Evolutionary conservation across 1,284 basidiomycete genomes (phyloP).

Genomic region (Moesziomyces parantarcticus): DNA sequence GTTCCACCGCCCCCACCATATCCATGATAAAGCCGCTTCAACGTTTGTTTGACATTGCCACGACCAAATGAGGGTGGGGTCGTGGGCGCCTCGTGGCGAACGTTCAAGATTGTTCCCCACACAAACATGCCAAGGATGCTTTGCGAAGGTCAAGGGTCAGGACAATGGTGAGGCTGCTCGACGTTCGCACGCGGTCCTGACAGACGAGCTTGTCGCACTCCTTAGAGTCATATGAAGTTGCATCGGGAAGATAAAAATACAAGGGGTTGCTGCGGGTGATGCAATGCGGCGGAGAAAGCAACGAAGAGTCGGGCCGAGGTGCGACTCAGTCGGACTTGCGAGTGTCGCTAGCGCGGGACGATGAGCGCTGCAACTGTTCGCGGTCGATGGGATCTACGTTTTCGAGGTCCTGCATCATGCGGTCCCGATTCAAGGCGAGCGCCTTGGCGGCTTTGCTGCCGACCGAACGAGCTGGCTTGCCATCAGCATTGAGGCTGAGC

Average conservation of each 20-base stretch:
- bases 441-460: slow-evolving; percentile 43
- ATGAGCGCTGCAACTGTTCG: slow-evolving; percentile 34
- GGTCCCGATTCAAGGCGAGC: slow-evolving; percentile 21
- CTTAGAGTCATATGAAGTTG: no score
- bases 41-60: no score
- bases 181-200: no score
- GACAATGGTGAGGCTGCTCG: no score
- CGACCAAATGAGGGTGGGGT: no score
- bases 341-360: slow-evolving; percentile 30
- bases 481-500: slow-evolving; percentile 5
- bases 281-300: slow-evolving; percentile 8
- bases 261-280: slow-evolving; percentile 1
- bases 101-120: no score
- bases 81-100: no score
- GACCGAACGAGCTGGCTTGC: slow-evolving; percentile 15
- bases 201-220: no score
- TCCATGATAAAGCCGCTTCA: no score
- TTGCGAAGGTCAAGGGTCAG: no score
- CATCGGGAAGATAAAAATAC: slow-evolving; percentile 14
- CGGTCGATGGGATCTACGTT: slow-evolving; percentile 35
- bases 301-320: background rate
- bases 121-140: no score
- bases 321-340: slow-evolving; percentile 42
- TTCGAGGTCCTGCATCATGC: slow-evolving; percentile 42
- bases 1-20: no score